Percentiles rank a stretch among this genome's conserved stretches.
Evolutionary conservation across 2,329 filamentous ascomycete genomes (phyloP).

Genomic region (Aureobasidium pullulans): DNA sequence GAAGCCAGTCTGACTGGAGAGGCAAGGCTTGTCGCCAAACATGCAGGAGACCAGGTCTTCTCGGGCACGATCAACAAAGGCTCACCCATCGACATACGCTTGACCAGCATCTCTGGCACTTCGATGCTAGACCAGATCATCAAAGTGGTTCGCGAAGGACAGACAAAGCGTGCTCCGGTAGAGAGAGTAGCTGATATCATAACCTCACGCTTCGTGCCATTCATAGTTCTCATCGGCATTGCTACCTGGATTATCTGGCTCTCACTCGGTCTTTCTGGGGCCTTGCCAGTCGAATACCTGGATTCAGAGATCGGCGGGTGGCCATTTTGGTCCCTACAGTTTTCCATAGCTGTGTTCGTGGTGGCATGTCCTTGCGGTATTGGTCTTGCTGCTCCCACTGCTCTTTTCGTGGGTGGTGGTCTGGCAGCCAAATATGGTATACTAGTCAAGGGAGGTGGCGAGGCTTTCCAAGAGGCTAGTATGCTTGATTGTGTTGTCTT

Average conservation of each 20-base stretch:
- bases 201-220: constrained; percentile 70
- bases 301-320: constrained; percentile 53
- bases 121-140: constrained; percentile 79
- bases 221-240: constrained; percentile 62
- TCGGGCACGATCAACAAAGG: constrained; percentile 70
- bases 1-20: constrained; percentile 86
- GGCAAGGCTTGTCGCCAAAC: constrained; percentile 60
- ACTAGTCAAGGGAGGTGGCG: constrained; percentile 74
- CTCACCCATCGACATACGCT: constrained; percentile 52
- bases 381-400: constrained; percentile 77
- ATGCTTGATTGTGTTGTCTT: constrained; percentile 72
- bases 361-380: constrained; percentile 81
- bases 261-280: constrained; percentile 51
- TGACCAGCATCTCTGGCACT: constrained; percentile 58
- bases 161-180: constrained; percentile 67
- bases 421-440: constrained; percentile 74
- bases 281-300: constrained; percentile 51
- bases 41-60: constrained; percentile 56
- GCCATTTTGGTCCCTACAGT: constrained; percentile 68
- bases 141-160: constrained; percentile 67
- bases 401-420: constrained; percentile 73
- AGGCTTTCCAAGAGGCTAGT: constrained; percentile 79
- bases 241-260: constrained; percentile 68
- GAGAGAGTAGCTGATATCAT: constrained; percentile 66
- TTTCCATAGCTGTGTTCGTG: constrained; percentile 81